phyloP scores from a whole-genome alignment of 139 green algal species.

The Zygnema cylindricum region DNA sequence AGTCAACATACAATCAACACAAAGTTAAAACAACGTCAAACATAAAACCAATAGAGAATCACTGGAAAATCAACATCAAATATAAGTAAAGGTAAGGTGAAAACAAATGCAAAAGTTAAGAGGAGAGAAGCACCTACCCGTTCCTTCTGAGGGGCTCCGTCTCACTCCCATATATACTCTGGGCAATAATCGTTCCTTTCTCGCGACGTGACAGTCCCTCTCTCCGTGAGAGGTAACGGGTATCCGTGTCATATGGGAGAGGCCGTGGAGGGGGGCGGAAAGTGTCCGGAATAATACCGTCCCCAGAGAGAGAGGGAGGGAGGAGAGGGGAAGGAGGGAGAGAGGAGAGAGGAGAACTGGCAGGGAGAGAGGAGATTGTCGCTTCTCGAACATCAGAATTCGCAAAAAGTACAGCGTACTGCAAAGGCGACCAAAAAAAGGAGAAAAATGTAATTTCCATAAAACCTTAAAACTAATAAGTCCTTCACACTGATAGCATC shows the following conservation, averaged over 20 bases:
- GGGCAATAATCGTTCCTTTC: neutral
- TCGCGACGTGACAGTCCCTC: conserved; percentile 12
- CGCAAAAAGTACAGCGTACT: neutral
- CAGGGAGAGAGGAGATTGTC: conserved; percentile 18
- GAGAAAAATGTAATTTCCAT: too few species aligned
- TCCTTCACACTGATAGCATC: too few species aligned
- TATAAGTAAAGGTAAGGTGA: too few species aligned
- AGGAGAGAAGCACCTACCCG: neutral
- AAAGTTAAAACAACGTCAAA: neutral
- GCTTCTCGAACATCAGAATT: neutral
- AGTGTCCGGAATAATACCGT: neutral
- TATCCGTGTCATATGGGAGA: neutral
- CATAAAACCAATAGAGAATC: too few species aligned
- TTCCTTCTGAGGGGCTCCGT: neutral
- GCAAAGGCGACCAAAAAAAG: too few species aligned
- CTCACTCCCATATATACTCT: conserved; percentile 6
- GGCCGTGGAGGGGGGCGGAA: neutral
- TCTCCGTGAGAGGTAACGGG: neutral
- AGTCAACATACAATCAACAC: neutral
- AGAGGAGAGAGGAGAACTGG: neutral
- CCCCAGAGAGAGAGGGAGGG: neutral
- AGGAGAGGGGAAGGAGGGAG: neutral
- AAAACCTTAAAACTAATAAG: too few species aligned
- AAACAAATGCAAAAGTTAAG: too few species aligned
- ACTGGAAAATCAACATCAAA: too few species aligned